Evolutionary conservation across 164 flowering plant genomes (phyloP).

Genomic region (Platanus orientalis): DNA sequence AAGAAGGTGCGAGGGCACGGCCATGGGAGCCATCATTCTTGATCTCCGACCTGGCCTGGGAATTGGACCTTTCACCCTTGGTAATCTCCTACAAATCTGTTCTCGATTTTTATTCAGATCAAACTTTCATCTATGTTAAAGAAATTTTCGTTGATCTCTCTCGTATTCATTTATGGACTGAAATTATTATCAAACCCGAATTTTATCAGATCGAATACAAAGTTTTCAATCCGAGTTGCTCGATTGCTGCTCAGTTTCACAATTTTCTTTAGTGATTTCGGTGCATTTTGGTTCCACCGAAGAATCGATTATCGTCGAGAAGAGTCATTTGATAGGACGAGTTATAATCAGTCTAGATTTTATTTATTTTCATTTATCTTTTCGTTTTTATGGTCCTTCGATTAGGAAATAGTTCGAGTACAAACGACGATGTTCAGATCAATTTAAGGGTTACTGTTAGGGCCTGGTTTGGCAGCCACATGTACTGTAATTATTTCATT

Average conservation of each 20-base stretch:
- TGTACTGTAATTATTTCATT: too few relatives aligned
- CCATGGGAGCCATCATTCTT: constrained; percentile 91
- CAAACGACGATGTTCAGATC: too few relatives aligned
- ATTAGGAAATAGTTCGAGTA: too few relatives aligned
- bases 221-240: not conserved
- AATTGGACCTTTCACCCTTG: constrained; percentile 81
- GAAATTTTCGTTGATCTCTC: not conserved
- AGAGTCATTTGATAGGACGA: too few relatives aligned
- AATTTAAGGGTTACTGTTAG: too few relatives aligned
- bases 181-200: not conserved
- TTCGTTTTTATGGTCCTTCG: not conserved
- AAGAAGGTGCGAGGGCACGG: constrained; percentile 89
- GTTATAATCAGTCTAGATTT: too few relatives aligned
- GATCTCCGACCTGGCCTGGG: constrained; percentile 91
- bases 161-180: too few relatives aligned
- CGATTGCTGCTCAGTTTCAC: not conserved
- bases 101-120: not conserved
- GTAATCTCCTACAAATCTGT: constrained; percentile 25
- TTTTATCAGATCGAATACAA: not conserved
- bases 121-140: not conserved
- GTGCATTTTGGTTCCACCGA: not conserved
- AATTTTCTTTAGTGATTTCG: not conserved
- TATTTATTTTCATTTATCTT: not conserved
- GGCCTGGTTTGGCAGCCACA: too few relatives aligned
- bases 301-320: too few relatives aligned